Evolutionary conservation across 129 eudicot genomes (phyloP).

Genomic region (Kitagawia praeruptora): DNA sequence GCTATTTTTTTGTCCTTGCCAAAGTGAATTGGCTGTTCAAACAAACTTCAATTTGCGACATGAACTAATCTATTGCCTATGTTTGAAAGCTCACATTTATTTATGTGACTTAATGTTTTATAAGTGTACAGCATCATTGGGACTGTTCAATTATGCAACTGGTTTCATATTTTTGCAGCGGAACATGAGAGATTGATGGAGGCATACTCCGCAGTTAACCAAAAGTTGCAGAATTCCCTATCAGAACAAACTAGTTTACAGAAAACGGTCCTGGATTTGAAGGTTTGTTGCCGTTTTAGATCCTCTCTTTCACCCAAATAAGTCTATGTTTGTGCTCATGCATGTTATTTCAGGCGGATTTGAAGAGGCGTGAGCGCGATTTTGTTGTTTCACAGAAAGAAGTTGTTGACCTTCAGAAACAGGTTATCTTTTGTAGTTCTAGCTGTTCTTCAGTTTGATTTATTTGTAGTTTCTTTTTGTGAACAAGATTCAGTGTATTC

Average conservation of each 20-base stretch:
- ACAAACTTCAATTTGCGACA: neutral
- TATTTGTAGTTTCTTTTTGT: neutral
- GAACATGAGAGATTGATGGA: slow-evolving; percentile 82
- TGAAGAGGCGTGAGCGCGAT: slow-evolving; percentile 72
- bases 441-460: neutral
- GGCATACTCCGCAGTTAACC: slow-evolving; percentile 55
- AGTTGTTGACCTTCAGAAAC: slow-evolving; percentile 67
- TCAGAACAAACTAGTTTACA: slow-evolving; percentile 53
- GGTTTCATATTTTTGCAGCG: slow-evolving; percentile 25
- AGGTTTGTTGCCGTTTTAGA: slow-evolving; percentile 22
- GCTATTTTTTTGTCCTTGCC: too few species aligned
- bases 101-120: neutral
- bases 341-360: slow-evolving; percentile 39
- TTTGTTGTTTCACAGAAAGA: slow-evolving; percentile 48
- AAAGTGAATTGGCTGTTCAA: too few species aligned
- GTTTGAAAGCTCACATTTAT: neutral
- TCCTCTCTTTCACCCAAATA: neutral
- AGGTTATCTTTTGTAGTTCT: slow-evolving; percentile 24
- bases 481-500: neutral
- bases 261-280: slow-evolving; percentile 58
- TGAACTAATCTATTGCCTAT: neutral
- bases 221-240: slow-evolving; percentile 65
- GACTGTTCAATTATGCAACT: neutral
- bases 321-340: neutral
- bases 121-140: neutral